Evolutionary conservation across 2,329 filamentous ascomycete genomes (phyloP).

Genomic region (Cladosporium phlei): DNA sequence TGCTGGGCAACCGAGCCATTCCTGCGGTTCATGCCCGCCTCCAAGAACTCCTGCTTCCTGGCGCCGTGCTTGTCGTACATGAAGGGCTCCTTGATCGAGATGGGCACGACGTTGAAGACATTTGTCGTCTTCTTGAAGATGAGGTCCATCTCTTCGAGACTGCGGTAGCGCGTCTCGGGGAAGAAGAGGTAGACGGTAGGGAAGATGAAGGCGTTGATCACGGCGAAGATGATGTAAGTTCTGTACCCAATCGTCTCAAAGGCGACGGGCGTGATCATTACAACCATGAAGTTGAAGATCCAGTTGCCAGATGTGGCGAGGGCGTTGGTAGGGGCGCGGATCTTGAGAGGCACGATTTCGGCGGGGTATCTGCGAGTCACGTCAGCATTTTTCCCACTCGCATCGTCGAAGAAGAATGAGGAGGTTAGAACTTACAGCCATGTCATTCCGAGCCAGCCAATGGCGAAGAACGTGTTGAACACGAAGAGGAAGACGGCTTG

Average conservation of each 20-base stretch:
- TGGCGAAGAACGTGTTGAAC: slow-evolving; percentile 36
- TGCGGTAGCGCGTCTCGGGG: slow-evolving; percentile 60
- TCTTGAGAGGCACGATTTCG: slow-evolving; percentile 33
- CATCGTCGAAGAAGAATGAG: too few relatives aligned
- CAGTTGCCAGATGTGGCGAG: slow-evolving; percentile 51
- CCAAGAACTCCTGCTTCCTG: slow-evolving; percentile 49
- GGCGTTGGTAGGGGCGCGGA: slow-evolving; percentile 32
- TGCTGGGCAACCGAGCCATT: slow-evolving; percentile 20
- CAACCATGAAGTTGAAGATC: slow-evolving; percentile 49
- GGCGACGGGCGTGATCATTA: slow-evolving; percentile 29
- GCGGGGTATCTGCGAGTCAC: slow-evolving; percentile 23
- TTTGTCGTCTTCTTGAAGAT: slow-evolving; percentile 48
- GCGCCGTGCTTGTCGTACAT: slow-evolving; percentile 57
- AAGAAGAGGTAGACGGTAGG: slow-evolving; percentile 42
- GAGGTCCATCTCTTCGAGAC: slow-evolving; percentile 63
- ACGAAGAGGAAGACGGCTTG: slow-evolving; percentile 35
- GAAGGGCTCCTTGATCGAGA: slow-evolving; percentile 49
- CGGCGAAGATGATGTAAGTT: slow-evolving; percentile 63
- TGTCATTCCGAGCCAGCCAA: slow-evolving; percentile 34
- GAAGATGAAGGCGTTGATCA: slow-evolving; percentile 59
- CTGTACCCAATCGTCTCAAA: slow-evolving; percentile 47
- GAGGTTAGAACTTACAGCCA: slow-evolving; percentile 13
- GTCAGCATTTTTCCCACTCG: too few relatives aligned
- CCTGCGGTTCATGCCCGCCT: slow-evolving; percentile 25
- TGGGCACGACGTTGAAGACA: slow-evolving; percentile 51